Percentiles rank a stretch among this genome's conserved stretches.
Evolutionary conservation across 306 rosid species (phyloP).

Genomic region (Cicer cuneatum): DNA sequence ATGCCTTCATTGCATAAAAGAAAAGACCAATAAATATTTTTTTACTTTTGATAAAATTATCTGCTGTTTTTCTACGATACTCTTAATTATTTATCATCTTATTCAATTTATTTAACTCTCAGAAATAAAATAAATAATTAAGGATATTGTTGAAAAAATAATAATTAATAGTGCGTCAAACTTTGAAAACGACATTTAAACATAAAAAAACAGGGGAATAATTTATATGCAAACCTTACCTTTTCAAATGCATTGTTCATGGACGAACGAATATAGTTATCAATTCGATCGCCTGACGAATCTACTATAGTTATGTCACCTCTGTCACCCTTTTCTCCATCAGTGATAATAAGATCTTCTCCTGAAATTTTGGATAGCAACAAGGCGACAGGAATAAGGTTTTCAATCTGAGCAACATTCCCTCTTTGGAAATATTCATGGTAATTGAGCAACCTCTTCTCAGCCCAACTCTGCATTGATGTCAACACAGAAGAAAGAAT

Average conservation of each 20-base stretch:
- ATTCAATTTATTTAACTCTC: too few relatives aligned
- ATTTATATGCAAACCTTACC: slow-evolving; percentile 72
- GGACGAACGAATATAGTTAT: slow-evolving; percentile 74
- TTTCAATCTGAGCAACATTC: slow-evolving; percentile 69
- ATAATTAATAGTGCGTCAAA: too few relatives aligned
- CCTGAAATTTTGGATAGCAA: slow-evolving; percentile 65
- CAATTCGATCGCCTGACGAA: slow-evolving; percentile 66
- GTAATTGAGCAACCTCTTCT: slow-evolving; percentile 79
- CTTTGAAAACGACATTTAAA: too few relatives aligned
- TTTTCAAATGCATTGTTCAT: slow-evolving; percentile 60
- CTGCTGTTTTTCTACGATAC: too few relatives aligned
- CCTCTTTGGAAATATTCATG: slow-evolving; percentile 85
- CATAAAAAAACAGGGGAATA: too few relatives aligned
- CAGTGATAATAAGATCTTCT: slow-evolving; percentile 65
- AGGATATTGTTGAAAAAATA: too few relatives aligned
- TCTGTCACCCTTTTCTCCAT: slow-evolving; percentile 49
- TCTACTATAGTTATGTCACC: slow-evolving; percentile 56
- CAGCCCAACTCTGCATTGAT: slow-evolving; percentile 76
- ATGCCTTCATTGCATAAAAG: slow-evolving; percentile 47
- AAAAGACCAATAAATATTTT: too few relatives aligned
- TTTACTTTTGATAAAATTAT: too few relatives aligned
- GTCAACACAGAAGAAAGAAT: slow-evolving; percentile 61
- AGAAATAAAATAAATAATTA: too few relatives aligned
- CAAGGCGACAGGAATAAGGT: slow-evolving; percentile 75
- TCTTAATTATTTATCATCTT: too few relatives aligned